Evolutionary conservation across 768 basidiomycete species (phyloP), one percentile per base, ranked within the genome.

Genomic region (Kwoniella pini): DNA sequence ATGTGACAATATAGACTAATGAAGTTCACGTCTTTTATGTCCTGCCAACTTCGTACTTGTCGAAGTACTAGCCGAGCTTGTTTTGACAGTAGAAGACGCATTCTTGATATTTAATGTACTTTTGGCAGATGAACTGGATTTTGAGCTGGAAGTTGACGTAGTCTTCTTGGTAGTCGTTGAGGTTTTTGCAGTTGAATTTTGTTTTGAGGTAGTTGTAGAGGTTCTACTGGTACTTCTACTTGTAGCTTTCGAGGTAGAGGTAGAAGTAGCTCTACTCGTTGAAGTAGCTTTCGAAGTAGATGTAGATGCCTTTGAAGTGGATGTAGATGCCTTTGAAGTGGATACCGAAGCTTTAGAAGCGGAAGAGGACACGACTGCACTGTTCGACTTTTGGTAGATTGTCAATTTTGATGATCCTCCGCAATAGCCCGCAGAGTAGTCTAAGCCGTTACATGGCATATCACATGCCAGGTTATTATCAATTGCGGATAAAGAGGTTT

Each of bases 401-500:
- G 64, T 56, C 5, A 70, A 46, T 2, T 59, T 62, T 3, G 50
- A 45, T 1, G 50, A 43, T 0, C 69, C 69, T 10, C 69, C 65
- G 39, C 69, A 70, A 26, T 39, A 63, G 5, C 62, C 67, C 7
- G 54, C 49, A 15, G 56, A 51, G 38, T 62, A 54, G 3, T 39
- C 54, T 30, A 57, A 51, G 17, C 60, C 59, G 28, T 54, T 45
- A 52, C 67, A 65, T 1, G 38, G 38, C 38, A 40, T 36, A 38
- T 30, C 53, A 36, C 63, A 65, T 48, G 45, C 30, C 17, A 39
- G 43, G 9, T 53, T 48, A 31, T 52, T 51, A n/a, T 53, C 28
- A 44, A 42, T 51, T 10, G 38, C 33, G 40, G 56, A 58, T 21
- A 59, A 22, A 17, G 57, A 50, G 3, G 57, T 59, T 24, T 49